Evolutionary conservation across 2,329 filamentous ascomycete species (phyloP).

Genomic region (Cercospora sesami): DNA sequence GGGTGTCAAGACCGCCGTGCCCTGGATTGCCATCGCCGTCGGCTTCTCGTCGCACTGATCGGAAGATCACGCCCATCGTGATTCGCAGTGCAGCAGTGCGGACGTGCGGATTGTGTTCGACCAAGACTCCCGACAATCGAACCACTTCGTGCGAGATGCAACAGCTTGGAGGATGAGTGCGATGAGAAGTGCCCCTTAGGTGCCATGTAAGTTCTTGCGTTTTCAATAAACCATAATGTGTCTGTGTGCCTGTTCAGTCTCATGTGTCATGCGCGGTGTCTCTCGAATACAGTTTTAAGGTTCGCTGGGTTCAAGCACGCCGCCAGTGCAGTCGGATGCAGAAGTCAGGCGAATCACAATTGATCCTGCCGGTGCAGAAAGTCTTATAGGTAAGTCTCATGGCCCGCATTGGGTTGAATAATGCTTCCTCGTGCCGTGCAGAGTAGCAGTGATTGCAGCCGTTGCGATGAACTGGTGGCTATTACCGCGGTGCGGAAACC

Average conservation of each 20-base stretch:
- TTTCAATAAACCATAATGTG: not conserved
- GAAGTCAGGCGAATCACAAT: slow-evolving; percentile 1
- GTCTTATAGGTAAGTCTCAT: not conserved
- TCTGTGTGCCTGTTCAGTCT: not conserved
- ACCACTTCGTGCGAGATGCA: not conserved
- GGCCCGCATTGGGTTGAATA: not conserved
- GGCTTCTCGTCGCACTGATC: not conserved
- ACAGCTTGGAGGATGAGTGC: not conserved
- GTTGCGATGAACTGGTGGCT: not conserved
- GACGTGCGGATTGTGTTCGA: not conserved
- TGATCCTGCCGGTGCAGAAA: not conserved
- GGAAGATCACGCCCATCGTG: slow-evolving; percentile 1
- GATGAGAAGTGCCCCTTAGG: not conserved
- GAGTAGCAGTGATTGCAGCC: not conserved
- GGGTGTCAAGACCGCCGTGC: slow-evolving; percentile 12
- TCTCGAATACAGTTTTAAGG: not conserved
- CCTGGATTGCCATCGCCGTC: not conserved
- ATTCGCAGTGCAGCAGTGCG: not conserved
- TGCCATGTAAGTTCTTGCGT: slow-evolving; percentile 2
- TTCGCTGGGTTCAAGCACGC: slow-evolving; percentile 2
- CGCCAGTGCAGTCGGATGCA: not conserved
- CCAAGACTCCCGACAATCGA: not conserved
- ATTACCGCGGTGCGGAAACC: not conserved
- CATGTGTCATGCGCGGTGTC: not conserved
- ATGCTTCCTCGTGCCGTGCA: not conserved